A percentile compares a stretch with the other conserved stretches of the same genome.
These are phyloP conservation scores for Rhodotorula toruloides DNA, from an alignment of 768 basidiomycete species.

Conservation along the genomic window DNA sequence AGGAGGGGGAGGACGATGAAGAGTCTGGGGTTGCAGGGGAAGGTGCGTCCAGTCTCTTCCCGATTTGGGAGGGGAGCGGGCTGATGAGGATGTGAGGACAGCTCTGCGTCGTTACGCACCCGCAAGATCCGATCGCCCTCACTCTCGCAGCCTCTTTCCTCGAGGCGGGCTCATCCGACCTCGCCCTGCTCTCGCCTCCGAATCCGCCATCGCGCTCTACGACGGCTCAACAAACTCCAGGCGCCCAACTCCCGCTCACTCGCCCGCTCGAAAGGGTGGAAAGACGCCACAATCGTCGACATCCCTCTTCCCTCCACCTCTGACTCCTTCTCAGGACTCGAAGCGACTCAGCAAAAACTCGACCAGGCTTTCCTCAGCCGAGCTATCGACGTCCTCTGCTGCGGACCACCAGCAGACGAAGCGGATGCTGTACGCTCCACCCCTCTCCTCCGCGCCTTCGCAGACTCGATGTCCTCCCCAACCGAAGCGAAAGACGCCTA, in stretches of 20 bases:
- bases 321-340: too few species aligned
- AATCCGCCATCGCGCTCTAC: background rate
- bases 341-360: too few species aligned
- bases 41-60: background rate
- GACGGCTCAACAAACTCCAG: too few species aligned
- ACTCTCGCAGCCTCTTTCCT: background rate
- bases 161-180: background rate
- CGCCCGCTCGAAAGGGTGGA: background rate
- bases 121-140: background rate
- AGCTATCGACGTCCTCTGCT: too few species aligned
- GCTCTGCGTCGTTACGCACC: background rate
- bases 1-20: conserved; percentile 1
- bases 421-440: too few species aligned
- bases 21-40: background rate
- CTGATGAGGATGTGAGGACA: background rate
- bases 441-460: background rate
- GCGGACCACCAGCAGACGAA: too few species aligned
- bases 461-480: background rate
- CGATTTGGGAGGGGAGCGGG: background rate
- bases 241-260: background rate
- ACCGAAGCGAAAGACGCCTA: background rate
- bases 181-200: background rate
- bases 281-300: background rate
- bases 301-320: too few species aligned
- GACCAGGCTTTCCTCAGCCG: too few species aligned